Evolutionary conservation across 805 yeast genomes (phyloP).

Genomic region (Kodamaea lidongshanica): DNA sequence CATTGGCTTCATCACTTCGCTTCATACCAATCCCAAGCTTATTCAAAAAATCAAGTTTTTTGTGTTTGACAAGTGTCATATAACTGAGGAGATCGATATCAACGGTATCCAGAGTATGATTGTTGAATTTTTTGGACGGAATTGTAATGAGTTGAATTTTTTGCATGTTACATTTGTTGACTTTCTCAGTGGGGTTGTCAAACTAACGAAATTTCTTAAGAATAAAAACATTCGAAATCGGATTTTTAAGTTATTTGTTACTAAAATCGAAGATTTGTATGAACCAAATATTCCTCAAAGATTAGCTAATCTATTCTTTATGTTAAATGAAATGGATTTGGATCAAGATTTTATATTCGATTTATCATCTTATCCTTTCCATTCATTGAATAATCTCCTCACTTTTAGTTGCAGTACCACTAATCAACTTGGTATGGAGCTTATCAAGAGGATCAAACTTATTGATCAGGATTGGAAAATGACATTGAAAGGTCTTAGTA

Average conservation of each 20-base stretch:
- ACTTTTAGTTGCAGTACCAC: conserved; percentile 30
- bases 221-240: conserved; percentile 20
- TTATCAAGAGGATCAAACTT: conserved; percentile 19
- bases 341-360: conserved; percentile 15
- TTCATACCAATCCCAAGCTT: conserved; percentile 16
- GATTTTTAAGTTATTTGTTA: conserved; percentile 27
- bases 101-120: conserved; percentile 18
- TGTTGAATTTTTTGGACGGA: conserved; percentile 21
- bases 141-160: conserved; percentile 21
- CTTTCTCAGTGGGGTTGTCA: conserved; percentile 18
- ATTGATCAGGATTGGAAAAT: conserved; percentile 18
- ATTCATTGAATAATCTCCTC: conserved; percentile 18
- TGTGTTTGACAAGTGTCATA: conserved; percentile 29
- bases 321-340: conserved; percentile 27
- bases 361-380: conserved; percentile 15
- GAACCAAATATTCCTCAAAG: conserved; percentile 21
- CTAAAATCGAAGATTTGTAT: conserved; percentile 18
- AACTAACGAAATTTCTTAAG: conserved; percentile 20
- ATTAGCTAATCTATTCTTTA: conserved; percentile 27
- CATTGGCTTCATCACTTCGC: conserved; percentile 14
- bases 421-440: conserved; percentile 25
- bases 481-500: conserved; percentile 22
- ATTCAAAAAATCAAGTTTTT: conserved; percentile 22
- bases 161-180: conserved; percentile 29
- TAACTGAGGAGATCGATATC: conserved; percentile 9